These are phyloP conservation scores for Candida peoriensis DNA, from an alignment of 805 yeast species.

Conservation along the genomic window DNA sequence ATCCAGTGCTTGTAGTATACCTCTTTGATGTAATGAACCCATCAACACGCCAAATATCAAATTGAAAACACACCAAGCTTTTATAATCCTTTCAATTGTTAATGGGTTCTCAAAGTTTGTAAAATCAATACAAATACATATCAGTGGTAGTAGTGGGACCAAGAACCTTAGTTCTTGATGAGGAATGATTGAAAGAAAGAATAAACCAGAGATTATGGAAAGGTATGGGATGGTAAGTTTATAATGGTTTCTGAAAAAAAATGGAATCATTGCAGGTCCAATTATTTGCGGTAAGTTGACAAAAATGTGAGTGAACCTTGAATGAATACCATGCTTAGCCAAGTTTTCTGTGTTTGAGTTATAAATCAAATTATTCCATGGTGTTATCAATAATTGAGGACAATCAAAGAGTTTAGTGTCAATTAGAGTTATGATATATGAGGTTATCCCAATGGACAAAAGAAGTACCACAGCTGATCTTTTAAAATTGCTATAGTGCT, in stretches of 20 bases:
- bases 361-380: constrained; percentile 71
- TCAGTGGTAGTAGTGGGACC: constrained; percentile 69
- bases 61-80: constrained; percentile 64
- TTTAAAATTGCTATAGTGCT: constrained; percentile 35
- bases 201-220: constrained; percentile 57
- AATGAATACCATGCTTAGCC: constrained; percentile 77
- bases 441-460: constrained; percentile 30
- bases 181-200: constrained; percentile 63
- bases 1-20: constrained; percentile 65
- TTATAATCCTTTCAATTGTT: constrained; percentile 16
- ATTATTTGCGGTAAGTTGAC: constrained; percentile 74
- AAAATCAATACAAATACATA: constrained; percentile 52
- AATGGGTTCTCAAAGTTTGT: constrained; percentile 23
- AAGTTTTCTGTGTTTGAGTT: constrained; percentile 58
- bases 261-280: constrained; percentile 65
- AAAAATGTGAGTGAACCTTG: constrained; percentile 66
- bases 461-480: constrained; percentile 28
- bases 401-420: constrained; percentile 49
- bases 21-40: constrained; percentile 90
- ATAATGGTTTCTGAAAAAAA: constrained; percentile 27
- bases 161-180: constrained; percentile 95
- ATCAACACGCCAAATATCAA: constrained; percentile 50
- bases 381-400: constrained; percentile 45
- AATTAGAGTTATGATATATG: constrained; percentile 34
- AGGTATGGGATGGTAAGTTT: constrained; percentile 51